A percentile compares a stretch with the other conserved stretches of the same genome.
These are phyloP conservation scores for Botrytis tulipae DNA, from an alignment of 2,329 filamentous ascomycete species.

Conservation along the genomic window DNA sequence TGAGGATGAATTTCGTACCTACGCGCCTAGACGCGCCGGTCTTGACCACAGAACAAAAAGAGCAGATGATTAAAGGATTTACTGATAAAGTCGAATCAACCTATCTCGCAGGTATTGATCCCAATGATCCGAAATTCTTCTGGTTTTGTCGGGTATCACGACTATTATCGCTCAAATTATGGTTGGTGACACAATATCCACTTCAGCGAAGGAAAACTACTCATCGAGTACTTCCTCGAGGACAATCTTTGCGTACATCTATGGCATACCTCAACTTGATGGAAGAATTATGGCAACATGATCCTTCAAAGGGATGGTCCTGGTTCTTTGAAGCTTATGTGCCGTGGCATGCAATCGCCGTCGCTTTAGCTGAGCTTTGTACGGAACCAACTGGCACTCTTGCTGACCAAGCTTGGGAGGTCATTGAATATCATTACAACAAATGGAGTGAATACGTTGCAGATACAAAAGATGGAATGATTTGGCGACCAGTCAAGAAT, in stretches of 20 bases:
- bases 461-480: conserved; percentile 49
- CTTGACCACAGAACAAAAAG: conserved; percentile 17
- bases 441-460: conserved; percentile 48
- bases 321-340: conserved; percentile 53
- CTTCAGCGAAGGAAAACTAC: conserved; percentile 8
- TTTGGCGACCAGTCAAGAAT: conserved; percentile 56
- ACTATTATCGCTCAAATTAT: conserved; percentile 40
- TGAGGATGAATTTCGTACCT: conserved; percentile 21
- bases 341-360: conserved; percentile 55
- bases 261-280: conserved; percentile 40
- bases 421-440: conserved; percentile 48
- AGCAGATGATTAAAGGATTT: conserved; percentile 20
- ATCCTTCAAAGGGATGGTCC: conserved; percentile 41
- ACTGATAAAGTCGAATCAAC: conserved; percentile 7
- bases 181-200: conserved; percentile 48
- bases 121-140: not conserved
- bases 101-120: conserved; percentile 12
- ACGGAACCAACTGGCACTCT: conserved; percentile 41
- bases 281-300: conserved; percentile 8
- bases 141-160: conserved; percentile 1
- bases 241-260: conserved; percentile 43
- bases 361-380: conserved; percentile 53
- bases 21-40: not conserved
- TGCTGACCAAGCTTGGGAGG: conserved; percentile 45
- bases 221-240: conserved; percentile 6